Evolutionary conservation across 1,284 basidiomycete genomes (phyloP).

Genomic region (Inonotus hispidus): DNA sequence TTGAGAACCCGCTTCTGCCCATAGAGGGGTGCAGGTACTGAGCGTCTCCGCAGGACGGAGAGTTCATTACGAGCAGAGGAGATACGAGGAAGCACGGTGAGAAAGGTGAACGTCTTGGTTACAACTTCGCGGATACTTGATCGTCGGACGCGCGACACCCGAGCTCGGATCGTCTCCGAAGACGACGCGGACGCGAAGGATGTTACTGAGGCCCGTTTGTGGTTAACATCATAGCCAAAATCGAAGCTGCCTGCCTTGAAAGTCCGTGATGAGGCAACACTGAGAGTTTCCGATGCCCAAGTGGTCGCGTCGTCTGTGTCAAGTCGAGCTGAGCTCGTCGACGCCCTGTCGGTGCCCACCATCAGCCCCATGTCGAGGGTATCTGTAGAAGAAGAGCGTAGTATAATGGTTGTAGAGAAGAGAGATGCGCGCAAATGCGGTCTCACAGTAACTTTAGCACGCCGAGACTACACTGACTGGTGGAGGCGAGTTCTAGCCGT

Average conservation of each 20-base stretch:
- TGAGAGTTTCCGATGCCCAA: neutral
- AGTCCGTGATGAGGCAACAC: neutral
- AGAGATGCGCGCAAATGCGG: no score
- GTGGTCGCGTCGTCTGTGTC: neutral
- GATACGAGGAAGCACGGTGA: constrained; percentile 10
- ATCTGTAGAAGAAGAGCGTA: no score
- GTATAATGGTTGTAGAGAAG: no score
- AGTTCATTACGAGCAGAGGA: constrained; percentile 14
- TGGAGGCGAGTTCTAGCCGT: no score
- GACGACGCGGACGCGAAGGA: neutral
- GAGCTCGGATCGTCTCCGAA: neutral
- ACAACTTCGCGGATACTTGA: constrained; percentile 2
- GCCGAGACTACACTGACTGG: no score
- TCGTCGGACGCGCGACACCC: neutral
- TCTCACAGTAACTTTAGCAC: no score
- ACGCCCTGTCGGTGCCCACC: neutral
- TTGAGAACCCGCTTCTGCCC: constrained; percentile 8
- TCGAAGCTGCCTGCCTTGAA: neutral
- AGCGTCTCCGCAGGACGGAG: neutral
- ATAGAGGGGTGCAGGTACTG: constrained; percentile 5
- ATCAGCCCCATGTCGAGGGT: neutral
- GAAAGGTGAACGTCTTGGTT: constrained; percentile 5
- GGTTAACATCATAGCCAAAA: neutral
- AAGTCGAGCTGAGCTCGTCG: neutral
- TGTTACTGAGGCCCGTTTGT: neutral